Evolutionary conservation across 352 stramenopile genomes (phyloP).

Genomic region (Phytophthora pseudosyringae): DNA sequence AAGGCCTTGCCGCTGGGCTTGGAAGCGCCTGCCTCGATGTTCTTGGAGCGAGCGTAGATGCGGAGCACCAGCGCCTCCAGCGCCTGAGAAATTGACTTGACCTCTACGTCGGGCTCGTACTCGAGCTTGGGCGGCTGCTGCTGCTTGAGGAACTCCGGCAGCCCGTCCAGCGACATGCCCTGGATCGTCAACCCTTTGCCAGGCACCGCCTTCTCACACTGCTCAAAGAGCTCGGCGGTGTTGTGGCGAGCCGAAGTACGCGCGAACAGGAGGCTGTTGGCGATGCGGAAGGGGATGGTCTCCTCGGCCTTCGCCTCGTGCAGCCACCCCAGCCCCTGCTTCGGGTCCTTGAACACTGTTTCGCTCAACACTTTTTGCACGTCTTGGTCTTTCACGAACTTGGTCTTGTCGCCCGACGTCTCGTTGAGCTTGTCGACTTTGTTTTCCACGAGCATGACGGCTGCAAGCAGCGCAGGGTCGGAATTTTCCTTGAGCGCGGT

Average conservation of each 20-base stretch:
- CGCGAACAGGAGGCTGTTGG: conserved; percentile 4
- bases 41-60: conserved; percentile 1
- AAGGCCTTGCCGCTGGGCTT: conserved; percentile 5
- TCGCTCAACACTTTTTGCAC: not conserved
- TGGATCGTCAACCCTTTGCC: conserved; percentile 2
- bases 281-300: not conserved
- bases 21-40: conserved; percentile 4
- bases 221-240: conserved; percentile 5
- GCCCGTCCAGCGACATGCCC: not conserved
- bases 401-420: not conserved
- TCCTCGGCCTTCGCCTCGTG: conserved; percentile 1
- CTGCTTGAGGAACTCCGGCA: conserved; percentile 1
- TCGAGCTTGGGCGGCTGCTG: conserved; percentile 3
- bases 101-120: not conserved
- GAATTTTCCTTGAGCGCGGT: conserved; percentile 1
- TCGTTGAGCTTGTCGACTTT: conserved; percentile 5
- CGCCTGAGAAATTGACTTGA: conserved; percentile 1
- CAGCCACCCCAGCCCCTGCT: conserved; percentile 1
- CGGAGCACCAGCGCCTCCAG: conserved; percentile 1
- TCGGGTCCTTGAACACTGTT: conserved; percentile 1
- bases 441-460: conserved; percentile 4
- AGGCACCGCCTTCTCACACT: conserved; percentile 3
- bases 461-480: not conserved
- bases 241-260: conserved; percentile 64
- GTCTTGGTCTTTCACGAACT: conserved; percentile 5